Evolutionary conservation across 106 monocot species (phyloP), one percentile per base, ranked within the genome.

Genomic region (Dendrobium officinale): DNA sequence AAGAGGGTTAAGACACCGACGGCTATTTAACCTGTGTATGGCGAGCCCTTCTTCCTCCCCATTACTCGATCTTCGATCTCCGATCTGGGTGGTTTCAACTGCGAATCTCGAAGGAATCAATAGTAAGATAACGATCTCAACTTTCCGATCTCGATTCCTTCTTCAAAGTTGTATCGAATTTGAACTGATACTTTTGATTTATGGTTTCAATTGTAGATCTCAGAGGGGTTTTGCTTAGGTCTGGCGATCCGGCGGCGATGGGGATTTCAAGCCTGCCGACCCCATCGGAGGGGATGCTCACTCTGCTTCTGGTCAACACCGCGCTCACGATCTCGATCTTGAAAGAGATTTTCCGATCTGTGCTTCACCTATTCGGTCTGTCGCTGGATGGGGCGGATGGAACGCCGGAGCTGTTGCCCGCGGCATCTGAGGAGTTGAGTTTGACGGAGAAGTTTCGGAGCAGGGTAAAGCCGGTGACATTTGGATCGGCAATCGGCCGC

Each of bases 261-360:
- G 98, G 98, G 22, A 70, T 99, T 16, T 91, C 89, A 15, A 92
- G 85, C 91, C 48, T 93, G 70, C 98, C 98, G 72, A 73, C 91
- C 24, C 97, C 92, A 6, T 94, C 94, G 40, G 98, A 99, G 55
- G 87, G 91, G 29, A 72, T 95, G 19, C 86, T 95, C 7, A 93
- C 89, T 13, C 75, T 90, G 41, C 48, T 99, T 42, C 55, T 99
- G 2, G 84, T 90, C 41, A 92, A 95, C 91, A 93, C 93, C 11
- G 92, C 87, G 11, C 42, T 90, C 72, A 81, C 91, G 42, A 84
- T 99, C 74, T 86, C 95, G 45, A 78, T 92, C 79, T 24, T 99
- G 77, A 88, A 86, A 75, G 86, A 84, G 81, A 80, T 99, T 84
- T 45, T 85, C 44, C 81, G 82, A 29, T 88, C 95, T 54, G 41